A percentile compares a stretch with the other conserved stretches of the same genome.
These are phyloP conservation scores for Atractiella rhizophila DNA, from an alignment of 768 basidiomycete species.

Conservation along the genomic window DNA sequence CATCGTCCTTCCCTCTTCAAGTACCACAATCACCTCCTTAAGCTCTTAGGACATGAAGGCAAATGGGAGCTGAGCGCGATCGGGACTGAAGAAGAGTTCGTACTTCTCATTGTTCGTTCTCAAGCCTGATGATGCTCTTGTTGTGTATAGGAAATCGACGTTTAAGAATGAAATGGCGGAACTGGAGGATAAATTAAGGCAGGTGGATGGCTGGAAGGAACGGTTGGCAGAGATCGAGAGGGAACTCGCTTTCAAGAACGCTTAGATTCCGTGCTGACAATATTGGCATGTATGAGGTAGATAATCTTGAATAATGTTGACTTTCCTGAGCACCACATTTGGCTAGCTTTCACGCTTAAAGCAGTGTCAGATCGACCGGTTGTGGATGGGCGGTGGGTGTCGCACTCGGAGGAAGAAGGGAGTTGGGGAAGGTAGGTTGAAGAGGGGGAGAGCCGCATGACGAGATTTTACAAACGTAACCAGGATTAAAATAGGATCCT, in stretches of 20 bases:
- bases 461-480: too few relatives aligned
- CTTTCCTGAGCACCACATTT: too few relatives aligned
- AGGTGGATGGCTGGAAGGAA: conserved; percentile 48
- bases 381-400: too few relatives aligned
- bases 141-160: conserved; percentile 27
- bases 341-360: too few relatives aligned
- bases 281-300: too few relatives aligned
- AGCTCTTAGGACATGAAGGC: conserved; percentile 46
- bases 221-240: conserved; percentile 20
- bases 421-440: too few relatives aligned
- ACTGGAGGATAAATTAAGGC: conserved; percentile 39
- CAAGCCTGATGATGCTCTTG: neutral
- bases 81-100: conserved; percentile 42
- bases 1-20: conserved; percentile 61
- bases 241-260: conserved; percentile 10
- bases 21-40: conserved; percentile 68
- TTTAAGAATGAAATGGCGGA: conserved; percentile 46
- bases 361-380: too few relatives aligned
- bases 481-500: too few relatives aligned
- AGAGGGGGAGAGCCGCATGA: too few relatives aligned
- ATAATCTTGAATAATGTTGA: too few relatives aligned
- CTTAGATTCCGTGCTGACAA: too few relatives aligned
- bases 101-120: neutral
- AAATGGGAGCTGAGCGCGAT: conserved; percentile 46
- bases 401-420: too few relatives aligned